Evolutionary conservation across 306 rosid species (phyloP).

Genomic region (Pyrus pyrifolia): DNA sequence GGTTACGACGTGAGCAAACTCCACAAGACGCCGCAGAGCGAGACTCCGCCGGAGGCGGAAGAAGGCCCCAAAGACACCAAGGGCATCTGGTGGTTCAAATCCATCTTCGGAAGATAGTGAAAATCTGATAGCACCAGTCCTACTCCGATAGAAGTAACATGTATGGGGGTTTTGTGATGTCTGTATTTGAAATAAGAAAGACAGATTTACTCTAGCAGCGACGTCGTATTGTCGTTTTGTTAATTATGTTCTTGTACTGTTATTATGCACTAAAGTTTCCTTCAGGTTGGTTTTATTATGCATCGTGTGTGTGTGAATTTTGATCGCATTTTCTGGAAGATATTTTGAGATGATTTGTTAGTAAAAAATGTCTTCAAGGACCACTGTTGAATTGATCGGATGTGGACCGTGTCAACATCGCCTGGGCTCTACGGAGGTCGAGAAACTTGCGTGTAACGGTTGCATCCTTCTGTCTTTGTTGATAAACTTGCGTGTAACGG

Average conservation of each 20-base stretch:
- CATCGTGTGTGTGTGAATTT: background rate
- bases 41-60: conserved; percentile 54
- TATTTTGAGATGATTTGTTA: background rate
- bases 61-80: conserved; percentile 58
- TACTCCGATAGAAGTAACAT: background rate
- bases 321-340: background rate
- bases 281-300: background rate
- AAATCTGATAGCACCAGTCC: background rate
- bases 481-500: no score
- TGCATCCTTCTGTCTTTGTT: background rate
- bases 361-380: background rate
- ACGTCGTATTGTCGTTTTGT: background rate
- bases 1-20: conserved; percentile 90
- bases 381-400: no score
- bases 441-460: no score
- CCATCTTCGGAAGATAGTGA: conserved; percentile 48
- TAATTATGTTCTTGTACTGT: background rate
- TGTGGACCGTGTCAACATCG: background rate
- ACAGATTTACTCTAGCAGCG: background rate
- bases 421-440: background rate
- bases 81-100: conserved; percentile 78
- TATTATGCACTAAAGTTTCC: background rate
- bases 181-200: background rate
- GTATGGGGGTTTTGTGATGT: background rate
- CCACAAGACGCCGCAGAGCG: conserved; percentile 73